phyloP scores from a whole-genome alignment of 306 rosid genomes.

The Senna siamea region DNA sequence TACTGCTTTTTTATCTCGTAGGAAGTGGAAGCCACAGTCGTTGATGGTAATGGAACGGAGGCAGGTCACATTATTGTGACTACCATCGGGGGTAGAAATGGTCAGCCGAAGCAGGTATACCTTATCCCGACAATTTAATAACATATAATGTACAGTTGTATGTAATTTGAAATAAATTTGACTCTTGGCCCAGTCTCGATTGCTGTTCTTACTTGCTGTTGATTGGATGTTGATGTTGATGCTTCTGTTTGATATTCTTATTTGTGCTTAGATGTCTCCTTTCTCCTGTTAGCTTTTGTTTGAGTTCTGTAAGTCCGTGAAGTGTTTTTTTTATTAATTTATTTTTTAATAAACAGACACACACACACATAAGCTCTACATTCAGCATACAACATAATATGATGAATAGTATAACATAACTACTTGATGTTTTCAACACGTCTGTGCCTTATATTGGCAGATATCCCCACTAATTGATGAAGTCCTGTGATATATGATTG shows the following conservation, averaged over 20 bases:
- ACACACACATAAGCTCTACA: no score
- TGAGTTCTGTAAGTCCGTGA: no score
- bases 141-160: background rate
- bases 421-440: constrained; percentile 26
- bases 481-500: constrained; percentile 12
- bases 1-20: constrained; percentile 35
- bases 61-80: constrained; percentile 89
- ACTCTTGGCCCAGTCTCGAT: constrained; percentile 5
- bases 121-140: constrained; percentile 13
- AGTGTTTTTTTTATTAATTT: no score
- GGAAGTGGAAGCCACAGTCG: constrained; percentile 82
- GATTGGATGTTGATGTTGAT: constrained; percentile 29
- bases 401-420: no score
- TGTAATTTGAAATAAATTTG: constrained; percentile 4
- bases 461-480: constrained; percentile 4
- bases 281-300: background rate
- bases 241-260: constrained; percentile 10
- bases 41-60: constrained; percentile 91
- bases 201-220: constrained; percentile 16
- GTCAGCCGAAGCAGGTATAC: constrained; percentile 81
- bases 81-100: constrained; percentile 85
- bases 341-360: no score
- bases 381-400: no score
- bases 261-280: background rate
- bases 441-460: constrained; percentile 19